phyloP scores from a whole-genome alignment of 75 land plant genomes.

The Pinus taeda region DNA sequence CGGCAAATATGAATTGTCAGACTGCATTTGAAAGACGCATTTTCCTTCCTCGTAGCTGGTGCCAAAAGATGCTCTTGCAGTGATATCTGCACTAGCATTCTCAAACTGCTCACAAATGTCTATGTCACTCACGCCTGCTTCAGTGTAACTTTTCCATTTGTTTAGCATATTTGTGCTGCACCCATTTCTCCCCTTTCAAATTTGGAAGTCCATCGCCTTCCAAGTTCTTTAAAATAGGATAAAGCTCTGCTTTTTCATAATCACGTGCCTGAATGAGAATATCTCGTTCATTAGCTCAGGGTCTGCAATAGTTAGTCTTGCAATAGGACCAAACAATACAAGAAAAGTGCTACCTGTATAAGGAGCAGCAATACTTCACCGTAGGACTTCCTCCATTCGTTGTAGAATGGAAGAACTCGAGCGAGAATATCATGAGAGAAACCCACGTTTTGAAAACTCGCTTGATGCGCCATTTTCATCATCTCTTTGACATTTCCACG shows the following conservation, averaged over 20 bases:
- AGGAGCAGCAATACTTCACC: background rate
- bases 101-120: conserved; percentile 56
- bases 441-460: conserved; percentile 24
- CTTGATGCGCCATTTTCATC: conserved; percentile 15
- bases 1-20: conserved; percentile 33
- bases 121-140: conserved; percentile 40
- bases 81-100: conserved; percentile 45
- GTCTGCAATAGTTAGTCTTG: conserved; percentile 44
- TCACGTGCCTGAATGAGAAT: conserved; percentile 34
- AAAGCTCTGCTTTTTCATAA: conserved; percentile 49
- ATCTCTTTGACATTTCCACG: conserved; percentile 32
- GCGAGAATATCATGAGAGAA: conserved; percentile 36
- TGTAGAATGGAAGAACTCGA: conserved; percentile 35
- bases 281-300: conserved; percentile 60
- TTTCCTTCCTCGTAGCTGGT: conserved; percentile 68
- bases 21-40: conserved; percentile 37
- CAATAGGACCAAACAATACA: conserved; percentile 67
- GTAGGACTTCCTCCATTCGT: conserved; percentile 14
- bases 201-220: conserved; percentile 10
- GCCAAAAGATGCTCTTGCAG: conserved; percentile 75
- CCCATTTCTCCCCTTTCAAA: conserved; percentile 14
- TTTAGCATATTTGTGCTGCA: conserved; percentile 24
- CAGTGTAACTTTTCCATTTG: conserved; percentile 39
- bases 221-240: conserved; percentile 23
- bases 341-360: conserved; percentile 48